Conservation (phyloP, 2,329 filamentous ascomycete species). For the Curvularia sp. region DNA sequence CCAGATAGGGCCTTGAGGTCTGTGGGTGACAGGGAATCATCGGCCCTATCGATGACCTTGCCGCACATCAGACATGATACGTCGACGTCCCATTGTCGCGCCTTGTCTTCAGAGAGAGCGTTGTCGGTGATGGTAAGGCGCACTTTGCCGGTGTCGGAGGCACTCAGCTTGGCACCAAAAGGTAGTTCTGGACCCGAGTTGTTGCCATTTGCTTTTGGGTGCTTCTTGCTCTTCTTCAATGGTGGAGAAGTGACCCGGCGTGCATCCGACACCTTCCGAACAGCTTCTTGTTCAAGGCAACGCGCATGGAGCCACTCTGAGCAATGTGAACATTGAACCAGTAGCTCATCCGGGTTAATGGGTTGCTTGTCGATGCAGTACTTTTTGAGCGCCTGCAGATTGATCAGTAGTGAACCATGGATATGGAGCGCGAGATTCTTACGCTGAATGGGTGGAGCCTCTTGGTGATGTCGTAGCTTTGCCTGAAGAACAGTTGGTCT, state of each 20-base stretch:
- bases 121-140: constrained; percentile 30
- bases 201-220: constrained; percentile 6
- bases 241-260: constrained; percentile 6
- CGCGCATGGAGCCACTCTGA: constrained; percentile 53
- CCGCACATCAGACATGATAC: constrained; percentile 32
- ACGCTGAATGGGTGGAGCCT: constrained; percentile 42
- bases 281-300: constrained; percentile 42
- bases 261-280: constrained; percentile 16
- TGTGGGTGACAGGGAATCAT: background rate
- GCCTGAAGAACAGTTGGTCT: constrained; percentile 55
- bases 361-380: constrained; percentile 53
- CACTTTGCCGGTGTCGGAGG: constrained; percentile 8
- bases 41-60: constrained; percentile 23
- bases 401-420: background rate
- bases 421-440: constrained; percentile 16
- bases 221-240: constrained; percentile 10
- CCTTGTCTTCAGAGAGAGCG: constrained; percentile 9
- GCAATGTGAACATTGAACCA: constrained; percentile 53
- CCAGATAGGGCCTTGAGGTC: background rate
- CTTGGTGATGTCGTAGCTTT: constrained; percentile 48
- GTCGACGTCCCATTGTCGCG: constrained; percentile 21
- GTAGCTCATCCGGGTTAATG: constrained; percentile 52
- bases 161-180: constrained; percentile 19
- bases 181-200: background rate
- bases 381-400: constrained; percentile 37